Percentiles rank a stretch among this genome's conserved stretches.
Conservation (phyloP, 1,284 basidiomycete genomes). For the Cerioporus squamosus region DNA sequence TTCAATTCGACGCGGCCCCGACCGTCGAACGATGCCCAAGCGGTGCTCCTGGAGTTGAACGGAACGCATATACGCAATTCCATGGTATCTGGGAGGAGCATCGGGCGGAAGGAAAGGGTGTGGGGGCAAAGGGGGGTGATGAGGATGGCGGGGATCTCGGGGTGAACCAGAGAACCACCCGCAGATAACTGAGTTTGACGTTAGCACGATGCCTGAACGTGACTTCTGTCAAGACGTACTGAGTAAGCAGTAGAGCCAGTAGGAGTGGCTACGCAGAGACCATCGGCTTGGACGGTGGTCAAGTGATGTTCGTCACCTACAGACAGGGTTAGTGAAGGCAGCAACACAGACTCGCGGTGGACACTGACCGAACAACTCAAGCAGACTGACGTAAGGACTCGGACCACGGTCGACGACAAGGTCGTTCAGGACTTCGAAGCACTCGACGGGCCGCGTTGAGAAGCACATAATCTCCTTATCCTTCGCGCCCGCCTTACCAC, state of each 20-base stretch:
- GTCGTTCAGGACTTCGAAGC: slow-evolving; percentile 98
- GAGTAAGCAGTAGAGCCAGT: slow-evolving; percentile 99
- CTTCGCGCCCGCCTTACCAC: slow-evolving; percentile 56
- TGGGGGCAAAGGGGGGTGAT: slow-evolving; percentile 99
- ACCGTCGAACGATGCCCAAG: slow-evolving; percentile 99
- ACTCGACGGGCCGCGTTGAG: slow-evolving; percentile 92
- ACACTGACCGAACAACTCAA: slow-evolving; percentile 92
- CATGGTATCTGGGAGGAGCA: slow-evolving; percentile 99
- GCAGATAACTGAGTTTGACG: slow-evolving; percentile 78
- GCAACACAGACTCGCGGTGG: not conserved
- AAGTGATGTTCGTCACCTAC: slow-evolving; percentile 98
- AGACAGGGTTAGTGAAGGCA: not conserved
- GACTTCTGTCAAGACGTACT: slow-evolving; percentile 47
- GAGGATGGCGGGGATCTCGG: slow-evolving; percentile 95
- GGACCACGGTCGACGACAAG: slow-evolving; percentile 98
- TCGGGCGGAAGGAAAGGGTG: slow-evolving; percentile 97
- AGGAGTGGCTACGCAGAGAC: slow-evolving; percentile 94
- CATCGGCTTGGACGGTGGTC: slow-evolving; percentile 99
- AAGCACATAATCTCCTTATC: slow-evolving; percentile 99
- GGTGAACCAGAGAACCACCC: slow-evolving; percentile 96
- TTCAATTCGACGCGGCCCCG: slow-evolving; percentile 94
- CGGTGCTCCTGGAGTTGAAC: slow-evolving; percentile 96
- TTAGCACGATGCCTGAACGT: slow-evolving; percentile 2
- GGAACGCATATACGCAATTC: slow-evolving; percentile 98
- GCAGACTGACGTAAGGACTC: slow-evolving; percentile 94